Conservation (phyloP, 164 flowering plant species). For the Tetracentron sinense region DNA sequence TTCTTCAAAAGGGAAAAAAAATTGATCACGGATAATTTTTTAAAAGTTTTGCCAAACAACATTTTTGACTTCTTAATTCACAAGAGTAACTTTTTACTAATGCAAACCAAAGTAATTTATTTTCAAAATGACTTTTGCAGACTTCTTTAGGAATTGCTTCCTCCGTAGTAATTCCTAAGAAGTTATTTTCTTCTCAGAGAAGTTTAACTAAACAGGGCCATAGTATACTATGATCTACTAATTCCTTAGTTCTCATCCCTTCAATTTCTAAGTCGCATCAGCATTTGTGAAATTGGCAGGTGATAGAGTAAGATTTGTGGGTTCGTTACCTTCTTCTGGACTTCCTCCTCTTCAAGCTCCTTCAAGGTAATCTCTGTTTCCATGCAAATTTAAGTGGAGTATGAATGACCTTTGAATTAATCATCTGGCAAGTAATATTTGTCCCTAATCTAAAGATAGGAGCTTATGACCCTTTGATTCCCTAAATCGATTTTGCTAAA, state of each 20-base stretch:
- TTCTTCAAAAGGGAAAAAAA: too few species aligned
- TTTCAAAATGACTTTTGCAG: too few species aligned
- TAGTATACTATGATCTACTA: not conserved
- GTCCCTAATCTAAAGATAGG: not conserved
- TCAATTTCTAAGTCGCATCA: not conserved
- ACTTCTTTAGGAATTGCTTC: too few species aligned
- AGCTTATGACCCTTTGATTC: not conserved
- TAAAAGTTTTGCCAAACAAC: too few species aligned
- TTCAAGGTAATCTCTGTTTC: conserved; percentile 35
- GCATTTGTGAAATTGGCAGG: conserved; percentile 37
- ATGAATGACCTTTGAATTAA: not conserved
- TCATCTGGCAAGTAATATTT: not conserved
- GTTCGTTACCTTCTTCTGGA: conserved; percentile 35
- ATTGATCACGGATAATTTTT: too few species aligned
- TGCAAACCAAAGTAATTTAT: too few species aligned
- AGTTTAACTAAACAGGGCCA: too few species aligned
- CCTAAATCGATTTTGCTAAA: not conserved
- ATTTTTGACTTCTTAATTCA: too few species aligned
- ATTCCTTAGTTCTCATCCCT: not conserved
- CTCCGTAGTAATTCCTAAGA: too few species aligned
- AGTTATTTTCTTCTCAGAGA: too few species aligned
- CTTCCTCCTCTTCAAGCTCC: conserved; percentile 35
- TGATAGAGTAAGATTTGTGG: conserved; percentile 80
- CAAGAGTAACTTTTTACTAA: too few species aligned
- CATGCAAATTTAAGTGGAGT: not conserved